Base-by-base conservation (phyloP, 2,329 filamentous ascomycete genomes). In the Parasarocladium wereldwijsianum region DNA sequence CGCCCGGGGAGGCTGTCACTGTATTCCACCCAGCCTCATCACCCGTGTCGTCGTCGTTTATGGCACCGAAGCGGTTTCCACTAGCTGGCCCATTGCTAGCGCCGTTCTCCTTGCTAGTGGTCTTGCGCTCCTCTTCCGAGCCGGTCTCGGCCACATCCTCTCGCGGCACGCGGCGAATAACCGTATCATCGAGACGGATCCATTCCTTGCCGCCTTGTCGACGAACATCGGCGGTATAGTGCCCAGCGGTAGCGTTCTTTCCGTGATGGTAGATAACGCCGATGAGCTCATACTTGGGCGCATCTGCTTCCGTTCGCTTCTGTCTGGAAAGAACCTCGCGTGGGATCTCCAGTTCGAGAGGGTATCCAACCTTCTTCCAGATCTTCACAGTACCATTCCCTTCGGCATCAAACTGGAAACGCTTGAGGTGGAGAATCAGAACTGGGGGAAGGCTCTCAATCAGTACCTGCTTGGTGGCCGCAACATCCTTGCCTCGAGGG, bases 351-450 rank as follows among this genome's bases (percentile, higher is more conserved):
- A 98, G 65, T 45, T 96, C 86, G 17, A 98, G 62, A 0, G 90
- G 90, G 46, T 98, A 98, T 13, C 85, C 87, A 34, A 98, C 67
- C 59, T 87, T 93, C 62, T 96, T 98, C 83, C 87, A 94, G 39
- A 96, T 93, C 63, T 98, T 98, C 45, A 93, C 79, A 1, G 85
- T 93, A 15, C 85, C 85, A 25, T 48, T 44, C 25, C 77, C 81
- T 34, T 77, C 71, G 36, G 76, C 82, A 44, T 96, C 85, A 44
- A 93, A 96, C 44, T 94, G 84, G 64, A 98, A 98, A 25, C 90
- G 83, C 59, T 98, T 98, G 24, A 98, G 66, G 47, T 98, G 90
- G 7, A 98, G 67, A 32, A 96, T 93, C 9, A 98, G 68, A 4
- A 96, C 82, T 1, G 85, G 83, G 1, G 90, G 90, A 11, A 96